phyloP scores from a whole-genome alignment of 2,329 filamentous ascomycete species.

The Paramyrothecium roridum region DNA sequence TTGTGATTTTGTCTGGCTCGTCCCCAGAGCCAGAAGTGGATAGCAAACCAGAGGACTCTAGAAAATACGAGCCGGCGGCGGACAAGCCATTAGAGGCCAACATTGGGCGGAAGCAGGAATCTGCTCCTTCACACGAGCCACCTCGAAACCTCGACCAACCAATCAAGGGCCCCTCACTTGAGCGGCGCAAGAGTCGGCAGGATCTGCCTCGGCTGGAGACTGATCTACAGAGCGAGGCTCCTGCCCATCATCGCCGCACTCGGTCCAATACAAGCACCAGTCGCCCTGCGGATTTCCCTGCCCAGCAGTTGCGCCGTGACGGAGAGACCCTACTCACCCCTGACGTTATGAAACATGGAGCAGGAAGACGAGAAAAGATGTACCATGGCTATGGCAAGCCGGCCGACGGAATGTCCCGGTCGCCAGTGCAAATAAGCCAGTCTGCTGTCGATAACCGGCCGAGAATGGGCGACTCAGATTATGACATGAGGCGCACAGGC shows the following conservation, averaged over 20 bases:
- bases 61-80: not conserved
- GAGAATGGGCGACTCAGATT: constrained; percentile 16
- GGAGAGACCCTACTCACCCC: constrained; percentile 37
- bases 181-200: constrained; percentile 28
- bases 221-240: constrained; percentile 22
- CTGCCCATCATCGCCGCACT: constrained; percentile 28
- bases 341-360: constrained; percentile 35
- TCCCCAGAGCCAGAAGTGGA: constrained; percentile 17
- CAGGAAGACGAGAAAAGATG: constrained; percentile 38
- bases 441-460: constrained; percentile 20
- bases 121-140: not conserved
- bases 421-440: constrained; percentile 27
- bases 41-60: constrained; percentile 13
- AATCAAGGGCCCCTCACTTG: constrained; percentile 12
- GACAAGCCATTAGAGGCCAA: constrained; percentile 2
- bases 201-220: constrained; percentile 45
- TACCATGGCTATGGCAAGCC: constrained; percentile 29
- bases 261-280: constrained; percentile 30
- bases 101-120: not conserved
- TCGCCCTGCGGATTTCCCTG: constrained; percentile 27
- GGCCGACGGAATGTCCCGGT: constrained; percentile 11
- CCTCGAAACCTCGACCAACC: not conserved
- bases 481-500: constrained; percentile 20
- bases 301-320: constrained; percentile 20
- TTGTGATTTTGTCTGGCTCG: constrained; percentile 51